These are phyloP conservation scores for Clitocybe nebularis DNA, from an alignment of 1,284 basidiomycete genomes.

Conservation along the genomic window DNA sequence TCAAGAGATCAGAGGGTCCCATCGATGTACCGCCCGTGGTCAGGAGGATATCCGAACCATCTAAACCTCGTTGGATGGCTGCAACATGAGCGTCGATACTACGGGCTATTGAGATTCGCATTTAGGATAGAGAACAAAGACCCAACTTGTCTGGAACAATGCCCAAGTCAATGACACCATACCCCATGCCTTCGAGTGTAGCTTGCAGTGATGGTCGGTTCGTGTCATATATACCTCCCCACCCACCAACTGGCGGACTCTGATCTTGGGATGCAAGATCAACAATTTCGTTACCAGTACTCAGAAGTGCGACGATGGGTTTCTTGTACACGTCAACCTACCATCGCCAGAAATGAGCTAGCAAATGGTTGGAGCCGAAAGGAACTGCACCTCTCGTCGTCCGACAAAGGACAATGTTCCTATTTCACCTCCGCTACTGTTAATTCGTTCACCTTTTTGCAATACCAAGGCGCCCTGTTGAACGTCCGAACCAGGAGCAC, in stretches of 20 bases:
- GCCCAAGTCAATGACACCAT: conserved; percentile 76
- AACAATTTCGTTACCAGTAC: conserved; percentile 81
- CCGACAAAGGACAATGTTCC: conserved; percentile 83
- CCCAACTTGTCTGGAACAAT: conserved; percentile 72
- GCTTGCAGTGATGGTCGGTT: conserved; percentile 78
- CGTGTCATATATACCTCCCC: conserved; percentile 78
- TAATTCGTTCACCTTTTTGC: conserved; percentile 57
- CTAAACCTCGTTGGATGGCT: conserved; percentile 54
- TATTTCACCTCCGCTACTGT: conserved; percentile 76
- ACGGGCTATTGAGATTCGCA: conserved; percentile 2
- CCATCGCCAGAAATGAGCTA: neutral
- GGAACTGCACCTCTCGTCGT: conserved; percentile 62
- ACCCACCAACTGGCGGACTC: conserved; percentile 36
- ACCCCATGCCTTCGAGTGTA: conserved; percentile 69
- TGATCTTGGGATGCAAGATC: conserved; percentile 50
- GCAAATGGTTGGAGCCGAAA: no score
- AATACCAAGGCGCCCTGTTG: conserved; percentile 64
- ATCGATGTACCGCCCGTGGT: conserved; percentile 90
- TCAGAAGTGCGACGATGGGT: conserved; percentile 75
- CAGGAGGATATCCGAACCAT: conserved; percentile 68
- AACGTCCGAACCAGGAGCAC: conserved; percentile 74
- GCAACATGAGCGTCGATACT: conserved; percentile 62
- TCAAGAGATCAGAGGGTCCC: conserved; percentile 83
- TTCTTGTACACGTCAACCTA: conserved; percentile 67
- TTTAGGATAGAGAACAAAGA: conserved; percentile 3